Percentiles rank a stretch among this genome's conserved stretches.
These are phyloP conservation scores for Cydonia oblonga DNA, from an alignment of 331 rosid genomes.

Conservation along the genomic window DNA sequence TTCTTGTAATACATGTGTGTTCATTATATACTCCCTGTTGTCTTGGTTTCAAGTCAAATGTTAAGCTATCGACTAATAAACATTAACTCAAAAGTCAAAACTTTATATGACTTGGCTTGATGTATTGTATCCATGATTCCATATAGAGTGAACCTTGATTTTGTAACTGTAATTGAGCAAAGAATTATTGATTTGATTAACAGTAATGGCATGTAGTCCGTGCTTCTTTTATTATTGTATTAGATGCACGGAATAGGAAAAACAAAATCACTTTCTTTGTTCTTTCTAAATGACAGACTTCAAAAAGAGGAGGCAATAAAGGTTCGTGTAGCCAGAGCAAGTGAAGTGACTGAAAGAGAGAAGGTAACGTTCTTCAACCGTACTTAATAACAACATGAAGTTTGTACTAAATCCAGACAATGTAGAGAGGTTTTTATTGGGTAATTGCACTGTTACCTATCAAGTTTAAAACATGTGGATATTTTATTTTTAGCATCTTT, in stretches of 20 bases:
- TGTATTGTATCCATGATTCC: neutral
- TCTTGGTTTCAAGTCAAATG: neutral
- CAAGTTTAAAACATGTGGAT: neutral
- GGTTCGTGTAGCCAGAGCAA: slow-evolving; percentile 65
- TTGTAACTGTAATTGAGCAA: neutral
- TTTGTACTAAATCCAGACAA: neutral
- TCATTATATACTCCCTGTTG: neutral
- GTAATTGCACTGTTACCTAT: neutral
- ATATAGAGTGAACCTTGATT: neutral
- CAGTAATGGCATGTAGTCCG: neutral
- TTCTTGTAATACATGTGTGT: neutral
- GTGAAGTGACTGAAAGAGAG: slow-evolving; percentile 75
- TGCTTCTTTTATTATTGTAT: slow-evolving; percentile 1
- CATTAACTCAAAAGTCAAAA: neutral
- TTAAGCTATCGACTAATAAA: neutral
- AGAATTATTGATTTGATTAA: neutral
- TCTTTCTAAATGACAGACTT: slow-evolving; percentile 31
- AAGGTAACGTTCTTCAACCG: slow-evolving; percentile 48
- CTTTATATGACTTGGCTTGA: neutral
- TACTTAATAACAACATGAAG: neutral
- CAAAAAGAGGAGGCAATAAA: slow-evolving; percentile 90
- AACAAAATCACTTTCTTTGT: neutral
- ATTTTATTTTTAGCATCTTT: neutral
- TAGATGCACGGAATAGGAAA: neutral
- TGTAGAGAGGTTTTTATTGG: neutral